Conservation (phyloP, 768 basidiomycete species). For the Naganishia onofrii region DNA sequence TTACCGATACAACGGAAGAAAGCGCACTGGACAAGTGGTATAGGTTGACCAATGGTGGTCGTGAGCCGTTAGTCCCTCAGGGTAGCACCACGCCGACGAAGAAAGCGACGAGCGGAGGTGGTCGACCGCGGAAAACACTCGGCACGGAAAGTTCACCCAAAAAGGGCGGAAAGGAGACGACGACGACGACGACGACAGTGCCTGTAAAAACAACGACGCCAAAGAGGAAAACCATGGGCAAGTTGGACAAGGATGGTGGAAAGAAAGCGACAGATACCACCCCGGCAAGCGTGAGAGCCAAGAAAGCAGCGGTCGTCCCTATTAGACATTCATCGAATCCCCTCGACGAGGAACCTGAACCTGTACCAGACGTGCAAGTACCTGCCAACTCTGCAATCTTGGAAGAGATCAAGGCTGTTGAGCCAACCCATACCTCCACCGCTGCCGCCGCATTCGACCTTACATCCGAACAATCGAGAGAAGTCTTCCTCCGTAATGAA, state of each 20-base stretch:
- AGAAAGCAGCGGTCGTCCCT: not conserved
- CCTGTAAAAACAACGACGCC: not conserved
- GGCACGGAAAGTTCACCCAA: not conserved
- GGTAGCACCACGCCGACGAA: not conserved
- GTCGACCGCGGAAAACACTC: not conserved
- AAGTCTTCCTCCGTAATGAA: conserved; percentile 48
- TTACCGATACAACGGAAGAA: not conserved
- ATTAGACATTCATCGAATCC: conserved; percentile 18
- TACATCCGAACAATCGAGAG: conserved; percentile 29
- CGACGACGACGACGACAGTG: too few relatives aligned
- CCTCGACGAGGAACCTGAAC: conserved; percentile 17
- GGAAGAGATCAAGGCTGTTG: not conserved
- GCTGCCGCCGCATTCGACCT: conserved; percentile 8
- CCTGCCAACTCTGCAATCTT: not conserved
- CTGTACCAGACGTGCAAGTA: too few relatives aligned
- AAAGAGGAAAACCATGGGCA: not conserved
- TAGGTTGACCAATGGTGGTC: not conserved
- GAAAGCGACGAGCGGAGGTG: not conserved
- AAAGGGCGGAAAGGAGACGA: too few relatives aligned
- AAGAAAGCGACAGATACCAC: not conserved
- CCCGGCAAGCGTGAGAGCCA: not conserved
- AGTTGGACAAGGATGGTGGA: not conserved
- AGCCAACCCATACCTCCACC: not conserved
- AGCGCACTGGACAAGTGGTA: not conserved
- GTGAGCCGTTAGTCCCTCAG: not conserved